phyloP scores from a whole-genome alignment of 441 rosid species.

The Syzygium malaccense region DNA sequence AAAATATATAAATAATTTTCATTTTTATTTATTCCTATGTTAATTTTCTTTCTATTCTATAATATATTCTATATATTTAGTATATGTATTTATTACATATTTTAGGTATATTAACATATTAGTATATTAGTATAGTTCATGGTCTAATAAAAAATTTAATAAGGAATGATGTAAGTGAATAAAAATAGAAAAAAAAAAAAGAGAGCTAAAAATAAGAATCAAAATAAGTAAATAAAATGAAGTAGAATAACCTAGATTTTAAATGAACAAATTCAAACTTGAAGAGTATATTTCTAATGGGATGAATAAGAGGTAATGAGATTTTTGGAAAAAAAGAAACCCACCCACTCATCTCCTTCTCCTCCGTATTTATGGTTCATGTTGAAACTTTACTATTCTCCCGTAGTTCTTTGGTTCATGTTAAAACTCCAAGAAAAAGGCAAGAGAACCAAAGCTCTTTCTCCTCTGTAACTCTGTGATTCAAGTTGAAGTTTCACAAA shows the following conservation, averaged over 20 bases:
- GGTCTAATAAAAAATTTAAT: too few relatives aligned
- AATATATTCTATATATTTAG: too few relatives aligned
- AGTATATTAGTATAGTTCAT: neutral
- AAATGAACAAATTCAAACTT: neutral
- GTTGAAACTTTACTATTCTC: neutral
- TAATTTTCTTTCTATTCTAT: neutral
- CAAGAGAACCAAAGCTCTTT: neutral
- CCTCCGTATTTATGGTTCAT: neutral
- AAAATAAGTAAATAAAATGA: too few relatives aligned
- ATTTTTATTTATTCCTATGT: too few relatives aligned
- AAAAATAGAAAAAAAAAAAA: too few relatives aligned
- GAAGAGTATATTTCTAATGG: too few relatives aligned
- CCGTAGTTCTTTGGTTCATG: neutral
- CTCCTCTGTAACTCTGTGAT: neutral
- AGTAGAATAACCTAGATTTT: neutral
- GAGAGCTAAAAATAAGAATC: neutral
- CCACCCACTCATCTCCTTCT: neutral
- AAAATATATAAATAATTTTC: too few relatives aligned
- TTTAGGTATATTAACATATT: too few relatives aligned
- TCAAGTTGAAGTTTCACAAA: fast-evolving
- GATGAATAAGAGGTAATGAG: neutral
- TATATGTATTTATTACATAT: too few relatives aligned
- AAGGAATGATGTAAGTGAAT: neutral
- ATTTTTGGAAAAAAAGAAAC: too few relatives aligned
- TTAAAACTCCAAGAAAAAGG: neutral